Evolutionary conservation across 306 rosid genomes (phyloP).

Genomic region (Ormosia semicastrata): DNA sequence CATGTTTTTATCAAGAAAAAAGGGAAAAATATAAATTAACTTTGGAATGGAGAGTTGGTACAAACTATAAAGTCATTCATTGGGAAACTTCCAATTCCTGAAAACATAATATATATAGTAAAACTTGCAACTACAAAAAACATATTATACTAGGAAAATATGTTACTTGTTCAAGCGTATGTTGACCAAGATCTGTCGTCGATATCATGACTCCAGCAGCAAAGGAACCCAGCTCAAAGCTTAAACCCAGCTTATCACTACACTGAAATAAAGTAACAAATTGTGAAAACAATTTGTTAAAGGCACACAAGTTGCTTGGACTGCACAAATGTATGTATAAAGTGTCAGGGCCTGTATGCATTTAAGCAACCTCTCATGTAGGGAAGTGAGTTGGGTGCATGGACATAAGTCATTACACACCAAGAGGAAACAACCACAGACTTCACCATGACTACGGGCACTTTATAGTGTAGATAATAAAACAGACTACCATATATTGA

Average conservation of each 20-base stretch:
- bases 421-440: constrained; percentile 20
- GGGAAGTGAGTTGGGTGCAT: constrained; percentile 12
- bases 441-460: constrained; percentile 3
- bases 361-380: neutral
- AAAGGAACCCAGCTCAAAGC: constrained; percentile 95
- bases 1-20: neutral
- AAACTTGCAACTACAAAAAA: constrained; percentile 18
- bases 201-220: constrained; percentile 99
- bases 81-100: constrained; percentile 28
- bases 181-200: constrained; percentile 98
- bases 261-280: constrained; percentile 64
- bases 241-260: constrained; percentile 96
- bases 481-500: constrained; percentile 10
- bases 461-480: neutral
- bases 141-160: constrained; percentile 21
- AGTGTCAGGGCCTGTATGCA: neutral
- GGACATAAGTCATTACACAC: neutral
- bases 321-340: constrained; percentile 8
- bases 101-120: constrained; percentile 12
- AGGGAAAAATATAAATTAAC: neutral
- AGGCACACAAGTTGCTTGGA: constrained; percentile 17
- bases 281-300: constrained; percentile 29
- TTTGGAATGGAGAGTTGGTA: constrained; percentile 15
- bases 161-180: constrained; percentile 88
- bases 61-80: neutral